These are phyloP conservation scores for Nissolia schottii DNA, from an alignment of 306 rosid genomes.

Conservation along the genomic window DNA sequence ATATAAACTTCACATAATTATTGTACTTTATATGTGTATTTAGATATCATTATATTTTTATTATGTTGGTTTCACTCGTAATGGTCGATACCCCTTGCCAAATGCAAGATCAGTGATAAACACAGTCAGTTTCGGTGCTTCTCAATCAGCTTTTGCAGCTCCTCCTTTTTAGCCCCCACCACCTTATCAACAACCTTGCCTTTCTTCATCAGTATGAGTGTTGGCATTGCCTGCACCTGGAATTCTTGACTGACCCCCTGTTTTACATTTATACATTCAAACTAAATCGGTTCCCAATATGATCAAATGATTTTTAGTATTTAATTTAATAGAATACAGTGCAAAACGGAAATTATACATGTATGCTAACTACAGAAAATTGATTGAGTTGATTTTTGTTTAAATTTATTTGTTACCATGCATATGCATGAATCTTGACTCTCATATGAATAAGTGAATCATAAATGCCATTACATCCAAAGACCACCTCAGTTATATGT, in stretches of 20 bases:
- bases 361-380: too few relatives aligned
- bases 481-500: too few relatives aligned
- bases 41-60: too few relatives aligned
- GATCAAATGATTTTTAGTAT: background rate
- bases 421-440: too few relatives aligned
- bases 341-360: background rate
- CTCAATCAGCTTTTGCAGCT: conserved; percentile 56
- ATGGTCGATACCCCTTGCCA: background rate
- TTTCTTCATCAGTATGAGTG: conserved; percentile 64
- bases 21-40: too few relatives aligned
- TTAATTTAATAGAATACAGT: background rate
- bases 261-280: background rate
- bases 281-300: background rate
- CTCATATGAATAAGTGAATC: too few relatives aligned
- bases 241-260: conserved; percentile 58
- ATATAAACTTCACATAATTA: too few relatives aligned
- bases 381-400: too few relatives aligned
- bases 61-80: conserved; percentile 9
- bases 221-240: conserved; percentile 72
- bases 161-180: conserved; percentile 65
- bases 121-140: conserved; percentile 39
- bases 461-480: too few relatives aligned
- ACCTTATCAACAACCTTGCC: conserved; percentile 61
- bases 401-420: too few relatives aligned
- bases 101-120: background rate